A percentile compares a stretch with the other conserved stretches of the same genome.
Conservation (phyloP, 2,329 filamentous ascomycete genomes). For the Ascochyta clinopodiicola region DNA sequence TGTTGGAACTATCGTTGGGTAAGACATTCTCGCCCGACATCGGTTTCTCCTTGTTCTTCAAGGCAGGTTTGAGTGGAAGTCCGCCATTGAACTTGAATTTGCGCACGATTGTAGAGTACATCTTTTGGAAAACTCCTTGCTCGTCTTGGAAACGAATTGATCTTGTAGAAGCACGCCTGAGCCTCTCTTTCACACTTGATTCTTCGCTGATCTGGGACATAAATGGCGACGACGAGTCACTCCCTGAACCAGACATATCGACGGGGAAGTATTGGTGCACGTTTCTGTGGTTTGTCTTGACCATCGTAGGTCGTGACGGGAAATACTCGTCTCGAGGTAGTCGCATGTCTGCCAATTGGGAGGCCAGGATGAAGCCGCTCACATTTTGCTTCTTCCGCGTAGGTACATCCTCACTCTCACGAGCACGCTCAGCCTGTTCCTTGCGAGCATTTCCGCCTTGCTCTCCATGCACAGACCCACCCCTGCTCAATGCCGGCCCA, state of each 20-base stretch:
- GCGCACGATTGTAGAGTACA: not conserved
- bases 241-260: not conserved
- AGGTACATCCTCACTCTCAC: not conserved
- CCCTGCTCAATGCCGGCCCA: not conserved
- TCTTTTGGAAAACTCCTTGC: not conserved
- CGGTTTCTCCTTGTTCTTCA: not conserved
- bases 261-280: not conserved
- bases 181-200: not conserved
- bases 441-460: not conserved
- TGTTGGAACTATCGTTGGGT: not conserved
- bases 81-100: not conserved
- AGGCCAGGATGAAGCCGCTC: slow-evolving; percentile 11
- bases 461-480: not conserved
- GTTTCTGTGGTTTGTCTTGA: not conserved
- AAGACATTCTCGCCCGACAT: not conserved
- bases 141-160: not conserved
- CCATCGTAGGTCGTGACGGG: not conserved
- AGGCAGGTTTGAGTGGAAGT: not conserved
- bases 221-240: not conserved
- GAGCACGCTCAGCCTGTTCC: not conserved
- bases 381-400: not conserved
- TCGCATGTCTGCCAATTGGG: not conserved
- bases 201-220: not conserved
- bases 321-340: slow-evolving; percentile 1
- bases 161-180: not conserved